Conservation (phyloP, 169 alveolate genomes). For the Plasmodium billcollinsi region DNA sequence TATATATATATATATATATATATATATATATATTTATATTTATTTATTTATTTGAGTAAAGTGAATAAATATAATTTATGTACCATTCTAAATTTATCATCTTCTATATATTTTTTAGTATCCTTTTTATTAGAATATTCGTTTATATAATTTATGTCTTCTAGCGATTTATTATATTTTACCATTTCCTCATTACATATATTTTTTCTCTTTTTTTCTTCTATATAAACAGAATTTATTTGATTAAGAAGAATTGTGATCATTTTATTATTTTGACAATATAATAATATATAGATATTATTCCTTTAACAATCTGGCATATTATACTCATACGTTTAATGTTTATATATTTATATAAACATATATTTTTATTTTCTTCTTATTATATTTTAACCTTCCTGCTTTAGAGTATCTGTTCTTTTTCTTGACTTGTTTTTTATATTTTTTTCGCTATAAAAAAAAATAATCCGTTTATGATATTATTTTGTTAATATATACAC, state of each 20-base stretch:
- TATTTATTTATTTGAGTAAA: constrained; percentile 4
- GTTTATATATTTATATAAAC: too few species aligned
- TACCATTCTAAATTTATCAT: constrained; percentile 9
- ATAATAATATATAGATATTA: too few species aligned
- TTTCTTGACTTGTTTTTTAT: constrained; percentile 9
- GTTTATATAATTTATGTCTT: constrained; percentile 23
- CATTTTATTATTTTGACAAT: too few species aligned
- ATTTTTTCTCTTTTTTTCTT: constrained; percentile 25
- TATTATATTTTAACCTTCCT: constrained; percentile 40
- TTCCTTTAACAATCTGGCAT: too few species aligned
- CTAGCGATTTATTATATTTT: constrained; percentile 14
- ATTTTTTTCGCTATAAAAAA: constrained; percentile 23
- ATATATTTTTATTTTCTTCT: neutral
- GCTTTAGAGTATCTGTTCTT: constrained; percentile 13
- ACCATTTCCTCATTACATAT: constrained; percentile 1
- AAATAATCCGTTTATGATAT: constrained; percentile 9
- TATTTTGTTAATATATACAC: neutral
- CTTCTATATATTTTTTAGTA: constrained; percentile 3
- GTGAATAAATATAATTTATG: constrained; percentile 22
- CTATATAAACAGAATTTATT: too few species aligned
- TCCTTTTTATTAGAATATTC: constrained; percentile 16
- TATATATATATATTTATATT: neutral
- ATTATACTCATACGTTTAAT: too few species aligned
- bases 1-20: neutral
- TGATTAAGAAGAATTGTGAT: too few species aligned